Percentiles rank a stretch among this genome's conserved stretches.
Conservation (phyloP, 768 basidiomycete genomes). For the Gymnopilus dilepis region DNA sequence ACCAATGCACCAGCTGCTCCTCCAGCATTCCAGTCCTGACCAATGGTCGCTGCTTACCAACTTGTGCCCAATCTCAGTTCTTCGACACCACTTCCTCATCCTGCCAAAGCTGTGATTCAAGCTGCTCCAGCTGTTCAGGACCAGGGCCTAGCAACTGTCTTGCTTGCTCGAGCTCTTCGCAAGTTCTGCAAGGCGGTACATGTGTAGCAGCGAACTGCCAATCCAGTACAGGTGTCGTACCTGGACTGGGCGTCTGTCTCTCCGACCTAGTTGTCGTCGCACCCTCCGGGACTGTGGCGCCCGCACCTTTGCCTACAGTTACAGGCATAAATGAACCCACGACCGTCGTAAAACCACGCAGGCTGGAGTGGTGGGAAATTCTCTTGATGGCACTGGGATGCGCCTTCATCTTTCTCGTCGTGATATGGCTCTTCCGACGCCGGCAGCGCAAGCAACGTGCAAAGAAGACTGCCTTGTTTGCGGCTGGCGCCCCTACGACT, state of each 20-base stretch:
- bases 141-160: conserved; percentile 73
- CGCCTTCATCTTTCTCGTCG: conserved; percentile 74
- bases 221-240: conserved; percentile 55
- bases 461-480: conserved; percentile 64
- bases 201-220: conserved; percentile 69
- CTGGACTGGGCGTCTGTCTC: conserved; percentile 81
- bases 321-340: conserved; percentile 59
- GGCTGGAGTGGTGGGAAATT: conserved; percentile 84
- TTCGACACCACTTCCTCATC: conserved; percentile 66
- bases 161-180: conserved; percentile 68
- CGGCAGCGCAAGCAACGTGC: conserved; percentile 69
- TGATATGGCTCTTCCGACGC: conserved; percentile 74
- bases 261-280: conserved; percentile 66
- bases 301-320: conserved; percentile 56
- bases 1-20: conserved; percentile 77
- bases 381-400: conserved; percentile 83
- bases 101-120: conserved; percentile 72
- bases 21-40: conserved; percentile 70
- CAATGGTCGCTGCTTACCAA: conserved; percentile 77
- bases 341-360: conserved; percentile 44
- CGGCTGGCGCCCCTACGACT: conserved; percentile 56
- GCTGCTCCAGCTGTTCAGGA: conserved; percentile 80
- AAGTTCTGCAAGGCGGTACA: conserved; percentile 66
- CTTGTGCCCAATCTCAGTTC: conserved; percentile 71
- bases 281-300: conserved; percentile 46